Base-by-base conservation (phyloP, 2,329 filamentous ascomycete genomes). In the Microsporum canis region DNA sequence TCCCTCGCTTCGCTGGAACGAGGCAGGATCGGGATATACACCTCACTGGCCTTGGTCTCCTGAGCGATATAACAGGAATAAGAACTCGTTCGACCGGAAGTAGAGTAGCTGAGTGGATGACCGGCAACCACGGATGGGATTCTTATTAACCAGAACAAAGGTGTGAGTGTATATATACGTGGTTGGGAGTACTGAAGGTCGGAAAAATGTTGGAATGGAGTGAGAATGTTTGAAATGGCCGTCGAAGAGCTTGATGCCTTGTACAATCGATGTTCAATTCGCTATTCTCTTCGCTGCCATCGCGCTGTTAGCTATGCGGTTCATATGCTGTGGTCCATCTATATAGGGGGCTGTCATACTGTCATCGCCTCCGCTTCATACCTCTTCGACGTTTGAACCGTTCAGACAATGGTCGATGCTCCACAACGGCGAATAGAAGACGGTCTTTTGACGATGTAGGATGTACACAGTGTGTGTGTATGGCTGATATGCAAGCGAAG, bases 291-390 rank as follows among this genome's bases (percentile, higher is more conserved):
- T 17, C 23, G 45, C 27, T 51, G 17, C 45, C 17, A 31, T 12
- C 17, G 17, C 17, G 17, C 17, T 23, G 17, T 23, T 23, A 23
- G 17, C 17, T 23, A 23, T 23, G 17, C 17, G 17, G 17, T 23
- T 23, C 17, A 23, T 23, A 23, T 36, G n/a, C 14, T 38, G n/a
- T n/a, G 10, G 31, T 36, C n/a, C n/a, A 47, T 23, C 5, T 3
- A 17, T 23, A 23, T 23, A 27, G 43, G 12, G 23, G 31, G 49
- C 10, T 29, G 33, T 36, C 51, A 31, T 55, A 55, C 51, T 10
- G 31, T 55, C 51, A 55, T 55, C 51, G 51, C n/a, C 31, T 55
- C 10, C 51, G 51, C 51, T 55, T 55, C 51, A 55, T 55, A 12
- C 31, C 45, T 29, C 45, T 51, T 23, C 17, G 17, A 23, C 17